Conservation (phyloP, 2,329 filamentous ascomycete species). For the Xylaria sp. region DNA sequence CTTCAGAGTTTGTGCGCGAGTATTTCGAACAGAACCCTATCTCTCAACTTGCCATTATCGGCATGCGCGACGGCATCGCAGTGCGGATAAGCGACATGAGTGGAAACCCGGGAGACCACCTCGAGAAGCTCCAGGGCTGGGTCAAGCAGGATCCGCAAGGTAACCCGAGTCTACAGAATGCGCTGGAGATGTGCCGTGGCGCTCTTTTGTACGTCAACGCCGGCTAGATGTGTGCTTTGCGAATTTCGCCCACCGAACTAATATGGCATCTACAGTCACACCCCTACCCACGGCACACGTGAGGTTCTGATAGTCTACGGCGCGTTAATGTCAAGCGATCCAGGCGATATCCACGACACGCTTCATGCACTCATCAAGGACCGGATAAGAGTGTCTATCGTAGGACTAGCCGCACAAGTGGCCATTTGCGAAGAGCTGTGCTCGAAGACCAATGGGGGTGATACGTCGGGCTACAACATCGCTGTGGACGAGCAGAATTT, state of each 20-base stretch:
- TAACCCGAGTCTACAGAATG: conserved; percentile 88
- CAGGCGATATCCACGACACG: conserved; percentile 94
- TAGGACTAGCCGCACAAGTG: conserved; percentile 91
- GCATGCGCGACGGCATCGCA: conserved; percentile 92
- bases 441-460: conserved; percentile 84
- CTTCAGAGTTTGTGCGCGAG: conserved; percentile 88
- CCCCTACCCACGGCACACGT: conserved; percentile 90
- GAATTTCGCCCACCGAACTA: conserved; percentile 27
- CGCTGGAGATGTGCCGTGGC: conserved; percentile 92
- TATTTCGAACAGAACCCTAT: conserved; percentile 99
- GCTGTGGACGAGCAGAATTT: conserved; percentile 90
- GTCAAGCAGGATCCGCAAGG: conserved; percentile 76
- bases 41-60: conserved; percentile 90
- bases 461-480: conserved; percentile 80
- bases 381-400: conserved; percentile 86
- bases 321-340: conserved; percentile 88
- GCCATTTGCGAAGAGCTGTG: conserved; percentile 93
- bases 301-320: conserved; percentile 94
- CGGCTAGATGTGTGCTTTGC: conserved; percentile 11
- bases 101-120: conserved; percentile 90
- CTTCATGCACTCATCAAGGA: conserved; percentile 82
- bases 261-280: conserved; percentile 68
- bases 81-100: conserved; percentile 88
- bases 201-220: conserved; percentile 75
- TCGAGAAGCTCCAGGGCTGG: conserved; percentile 77